Percentiles rank a stretch among this genome's conserved stretches.
Conservation (phyloP, 148 eudicot genomes). For the Talinum fruticosum region DNA sequence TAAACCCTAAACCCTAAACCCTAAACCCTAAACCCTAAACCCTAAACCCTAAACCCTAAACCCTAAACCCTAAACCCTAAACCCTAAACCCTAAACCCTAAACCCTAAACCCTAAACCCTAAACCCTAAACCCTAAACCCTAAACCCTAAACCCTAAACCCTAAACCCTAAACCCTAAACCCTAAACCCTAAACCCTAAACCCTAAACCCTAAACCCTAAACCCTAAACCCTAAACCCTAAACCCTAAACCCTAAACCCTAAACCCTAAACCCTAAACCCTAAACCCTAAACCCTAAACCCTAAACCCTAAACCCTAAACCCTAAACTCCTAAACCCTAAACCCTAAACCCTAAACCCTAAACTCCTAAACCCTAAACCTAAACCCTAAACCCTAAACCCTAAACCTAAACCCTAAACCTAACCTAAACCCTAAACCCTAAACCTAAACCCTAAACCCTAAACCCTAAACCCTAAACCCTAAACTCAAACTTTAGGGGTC, state of each 20-base stretch:
- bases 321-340: constrained; percentile 5
- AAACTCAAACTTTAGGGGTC: too few relatives aligned
- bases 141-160: constrained; percentile 21
- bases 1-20: constrained; percentile 24
- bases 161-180: constrained; percentile 8
- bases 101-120: constrained; percentile 17
- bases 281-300: constrained; percentile 25
- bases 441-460: constrained; percentile 32
- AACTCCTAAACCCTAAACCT: neutral
- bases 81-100: constrained; percentile 18
- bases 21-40: constrained; percentile 24
- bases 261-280: constrained; percentile 18
- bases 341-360: neutral
- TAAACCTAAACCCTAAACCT: constrained; percentile 21
- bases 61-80: constrained; percentile 22
- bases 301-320: constrained; percentile 17
- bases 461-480: constrained; percentile 33
- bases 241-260: constrained; percentile 4
- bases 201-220: constrained; percentile 14
- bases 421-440: constrained; percentile 31
- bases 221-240: constrained; percentile 9
- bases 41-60: constrained; percentile 25
- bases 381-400: constrained; percentile 21
- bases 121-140: constrained; percentile 22
- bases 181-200: constrained; percentile 15